Base-by-base conservation (phyloP, 225 moss, liverwort and hornwort species). In the Polytrichum formosum region DNA sequence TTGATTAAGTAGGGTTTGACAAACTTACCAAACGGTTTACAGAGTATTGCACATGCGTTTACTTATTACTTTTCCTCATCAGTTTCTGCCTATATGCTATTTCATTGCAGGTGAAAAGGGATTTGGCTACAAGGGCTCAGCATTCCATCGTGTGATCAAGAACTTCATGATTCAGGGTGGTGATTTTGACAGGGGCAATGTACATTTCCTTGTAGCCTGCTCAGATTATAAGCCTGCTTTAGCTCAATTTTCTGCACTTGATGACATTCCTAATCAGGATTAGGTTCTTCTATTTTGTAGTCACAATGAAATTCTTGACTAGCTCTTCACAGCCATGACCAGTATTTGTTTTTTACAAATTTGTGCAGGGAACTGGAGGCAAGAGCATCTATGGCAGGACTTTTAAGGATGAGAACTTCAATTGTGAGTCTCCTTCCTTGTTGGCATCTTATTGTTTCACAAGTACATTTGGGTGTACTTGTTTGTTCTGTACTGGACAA, bases 131-230 rank as follows among this genome's bases (percentile, higher is more conserved):
- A 89, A 95, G 76, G 82, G 73, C 28, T 87, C 90, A 26, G 59
- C 67, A 7, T 95, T 95, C 74, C 94, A 95, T 64, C 92, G 94
- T 58, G 85, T 95, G 5, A 95, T 95, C 73, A 86, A 88, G 78
- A 31, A 91, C 5, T 95, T 95, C 70, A 95, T 95, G 94, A 92
- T 95, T 46, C 94, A 95, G 81, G 94, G 94, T 69, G 94, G 92
- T 66, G 94, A 95, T 74, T 95, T 95, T 53, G 87, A 90, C 17
- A 86, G 22, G 23, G 85, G 83, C 22, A 89, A 95, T 82, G 94
- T 92, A 77, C 28, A 76, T 74, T 71, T 13, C 53, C 9, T 56
- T 23, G 58, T 58, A 1, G 21, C 23, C 58, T 4, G 6, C 58
- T 58, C 58, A 20, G 58, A 21, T 20, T 58, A 58, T 58, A 9